These are phyloP conservation scores for Blastosporella zonata DNA, from an alignment of 1,284 basidiomycete species.

Conservation along the genomic window DNA sequence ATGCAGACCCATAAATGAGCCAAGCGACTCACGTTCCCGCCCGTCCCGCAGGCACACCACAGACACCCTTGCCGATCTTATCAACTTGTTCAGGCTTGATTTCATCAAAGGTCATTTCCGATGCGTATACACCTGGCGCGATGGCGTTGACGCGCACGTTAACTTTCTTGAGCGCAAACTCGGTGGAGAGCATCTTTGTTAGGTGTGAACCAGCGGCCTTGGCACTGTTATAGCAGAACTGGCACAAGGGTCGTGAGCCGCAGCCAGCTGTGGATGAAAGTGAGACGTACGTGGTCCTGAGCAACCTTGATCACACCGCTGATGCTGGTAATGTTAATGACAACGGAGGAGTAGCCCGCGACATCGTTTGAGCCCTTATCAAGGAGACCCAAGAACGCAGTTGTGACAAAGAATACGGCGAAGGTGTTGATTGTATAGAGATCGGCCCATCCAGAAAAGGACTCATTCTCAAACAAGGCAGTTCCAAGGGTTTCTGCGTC, in stretches of 20 bases:
- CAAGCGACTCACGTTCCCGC: conserved; percentile 59
- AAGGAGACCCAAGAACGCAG: conserved; percentile 72
- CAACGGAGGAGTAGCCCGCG: conserved; percentile 53
- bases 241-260: conserved; percentile 1
- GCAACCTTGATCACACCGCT: conserved; percentile 65
- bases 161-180: conserved; percentile 64
- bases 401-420: conserved; percentile 71
- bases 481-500: conserved; percentile 60
- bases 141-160: conserved; percentile 71
- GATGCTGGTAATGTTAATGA: conserved; percentile 77
- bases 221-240: conserved; percentile 79
- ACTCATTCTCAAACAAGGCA: conserved; percentile 66
- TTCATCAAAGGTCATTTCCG: conserved; percentile 66
- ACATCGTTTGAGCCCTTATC: conserved; percentile 64
- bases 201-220: conserved; percentile 76
- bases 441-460: conserved; percentile 57
- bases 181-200: conserved; percentile 71
- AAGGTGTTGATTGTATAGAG: conserved; percentile 67
- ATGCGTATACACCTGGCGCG: conserved; percentile 71
- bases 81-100: conserved; percentile 51
- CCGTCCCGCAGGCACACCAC: conserved; percentile 58
- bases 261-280: not conserved
- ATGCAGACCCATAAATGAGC: not conserved
- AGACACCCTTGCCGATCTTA: conserved; percentile 51
- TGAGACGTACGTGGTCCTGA: conserved; percentile 64